A percentile compares a stretch with the other conserved stretches of the same genome.
Evolutionary conservation across 108 stramenopile species (phyloP).

Genomic region (Fragilariopsis cylindrus): DNA sequence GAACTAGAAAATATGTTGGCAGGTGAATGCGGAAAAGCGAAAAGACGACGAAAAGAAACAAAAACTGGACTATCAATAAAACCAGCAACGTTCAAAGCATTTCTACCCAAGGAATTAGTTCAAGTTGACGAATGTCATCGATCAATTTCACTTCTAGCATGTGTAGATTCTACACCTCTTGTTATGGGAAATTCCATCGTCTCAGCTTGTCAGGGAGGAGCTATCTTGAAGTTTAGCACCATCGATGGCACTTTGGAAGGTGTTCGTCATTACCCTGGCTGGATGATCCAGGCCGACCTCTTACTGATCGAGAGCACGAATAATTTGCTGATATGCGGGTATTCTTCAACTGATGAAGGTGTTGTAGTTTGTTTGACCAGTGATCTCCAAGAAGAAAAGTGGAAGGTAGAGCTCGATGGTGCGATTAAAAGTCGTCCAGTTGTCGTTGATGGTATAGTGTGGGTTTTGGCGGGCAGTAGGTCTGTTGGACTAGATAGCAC

Average conservation of each 20-base stretch:
- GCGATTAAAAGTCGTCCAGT: constrained; percentile 27
- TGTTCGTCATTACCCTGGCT: constrained; percentile 18
- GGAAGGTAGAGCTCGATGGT: constrained; percentile 22
- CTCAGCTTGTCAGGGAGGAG: constrained; percentile 48
- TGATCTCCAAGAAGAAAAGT: constrained; percentile 23
- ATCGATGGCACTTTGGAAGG: neutral
- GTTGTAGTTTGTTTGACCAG: constrained; percentile 23
- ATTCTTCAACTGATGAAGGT: constrained; percentile 22
- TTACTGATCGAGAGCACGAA: neutral
- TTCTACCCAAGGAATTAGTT: constrained; percentile 2
- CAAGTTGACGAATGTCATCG: constrained; percentile 17
- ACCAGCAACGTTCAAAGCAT: neutral
- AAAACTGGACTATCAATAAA: too few species aligned
- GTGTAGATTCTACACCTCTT: constrained; percentile 42
- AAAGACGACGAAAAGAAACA: constrained; percentile 3
- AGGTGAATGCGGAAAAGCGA: neutral
- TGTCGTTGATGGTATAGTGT: constrained; percentile 8
- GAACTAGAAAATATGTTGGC: constrained; percentile 9
- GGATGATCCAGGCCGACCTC: constrained; percentile 41
- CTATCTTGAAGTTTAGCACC: constrained; percentile 20
- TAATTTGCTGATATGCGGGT: neutral
- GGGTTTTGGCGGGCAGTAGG: neutral
- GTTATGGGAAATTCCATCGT: constrained; percentile 12
- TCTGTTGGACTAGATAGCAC: neutral
- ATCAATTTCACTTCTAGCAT: constrained; percentile 32